Conservation (phyloP, 2,329 filamentous ascomycete species). For the Alternaria infectoria region DNA sequence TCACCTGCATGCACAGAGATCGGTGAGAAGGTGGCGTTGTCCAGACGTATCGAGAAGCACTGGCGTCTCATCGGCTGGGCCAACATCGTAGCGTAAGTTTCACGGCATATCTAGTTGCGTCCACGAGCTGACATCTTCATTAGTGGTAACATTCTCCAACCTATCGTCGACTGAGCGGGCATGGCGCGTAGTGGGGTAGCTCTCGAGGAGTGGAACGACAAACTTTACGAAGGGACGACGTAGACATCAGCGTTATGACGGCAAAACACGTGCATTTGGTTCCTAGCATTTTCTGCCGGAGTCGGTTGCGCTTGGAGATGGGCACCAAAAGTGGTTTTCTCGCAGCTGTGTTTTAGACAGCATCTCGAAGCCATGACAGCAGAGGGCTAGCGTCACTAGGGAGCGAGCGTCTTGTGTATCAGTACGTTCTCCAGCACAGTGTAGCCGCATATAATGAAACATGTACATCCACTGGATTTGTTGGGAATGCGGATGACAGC, state of each 20-base stretch:
- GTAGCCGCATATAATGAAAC: constrained; percentile 32
- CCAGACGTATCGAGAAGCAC: constrained; percentile 97
- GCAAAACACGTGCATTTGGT: constrained; percentile 33
- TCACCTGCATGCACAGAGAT: constrained; percentile 96
- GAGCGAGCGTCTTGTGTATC: constrained; percentile 18
- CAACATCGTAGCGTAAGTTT: constrained; percentile 51
- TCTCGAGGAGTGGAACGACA: constrained; percentile 10
- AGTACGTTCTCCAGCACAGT: constrained; percentile 22
- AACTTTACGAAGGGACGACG: constrained; percentile 24
- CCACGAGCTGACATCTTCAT: constrained; percentile 21
- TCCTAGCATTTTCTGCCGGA: constrained; percentile 42
- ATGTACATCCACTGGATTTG: constrained; percentile 21
- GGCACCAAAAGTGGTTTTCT: constrained; percentile 28
- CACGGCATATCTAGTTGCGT: neutral
- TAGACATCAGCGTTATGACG: constrained; percentile 18
- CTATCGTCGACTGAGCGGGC: constrained; percentile 36
- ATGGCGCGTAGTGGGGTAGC: constrained; percentile 1
- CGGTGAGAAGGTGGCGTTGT: constrained; percentile 96
- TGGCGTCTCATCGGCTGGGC: constrained; percentile 67
- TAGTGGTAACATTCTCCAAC: constrained; percentile 49
- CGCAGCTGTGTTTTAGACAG: constrained; percentile 23
- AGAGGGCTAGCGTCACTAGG: constrained; percentile 20
- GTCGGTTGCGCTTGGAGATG: constrained; percentile 35
- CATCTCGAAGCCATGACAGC: constrained; percentile 18
- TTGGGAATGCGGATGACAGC: constrained; percentile 20